These are phyloP conservation scores for Bruguiera parviflora DNA, from an alignment of 345 rosid species.

Conservation along the genomic window DNA sequence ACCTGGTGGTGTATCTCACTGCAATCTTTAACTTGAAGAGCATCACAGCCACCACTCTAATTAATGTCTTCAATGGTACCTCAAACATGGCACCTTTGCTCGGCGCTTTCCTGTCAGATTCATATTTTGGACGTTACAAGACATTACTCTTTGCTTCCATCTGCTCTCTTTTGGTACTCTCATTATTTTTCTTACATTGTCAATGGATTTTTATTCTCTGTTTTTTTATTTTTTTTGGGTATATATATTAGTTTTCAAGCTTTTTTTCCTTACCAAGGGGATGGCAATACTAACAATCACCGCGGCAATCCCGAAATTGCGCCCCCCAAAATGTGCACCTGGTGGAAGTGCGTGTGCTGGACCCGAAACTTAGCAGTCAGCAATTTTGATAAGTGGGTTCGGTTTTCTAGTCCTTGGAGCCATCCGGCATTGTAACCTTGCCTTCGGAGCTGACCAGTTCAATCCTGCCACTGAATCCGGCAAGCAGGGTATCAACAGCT, in stretches of 20 bases:
- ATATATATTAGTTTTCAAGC: no score
- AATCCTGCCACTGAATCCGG: neutral
- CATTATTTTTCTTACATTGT: neutral
- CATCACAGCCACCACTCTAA: neutral
- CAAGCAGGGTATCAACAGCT: neutral
- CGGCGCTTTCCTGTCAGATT: neutral
- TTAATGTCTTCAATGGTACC: neutral
- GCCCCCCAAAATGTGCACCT: no score
- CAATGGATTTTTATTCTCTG: neutral
- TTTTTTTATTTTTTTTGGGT: no score
- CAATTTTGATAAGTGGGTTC: neutral
- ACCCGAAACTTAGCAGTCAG: neutral
- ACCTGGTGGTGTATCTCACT: neutral
- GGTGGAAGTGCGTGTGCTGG: neutral
- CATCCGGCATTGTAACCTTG: neutral
- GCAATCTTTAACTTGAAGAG: neutral
- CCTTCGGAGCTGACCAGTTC: neutral
- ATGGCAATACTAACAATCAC: no score
- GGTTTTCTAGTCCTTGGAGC: neutral
- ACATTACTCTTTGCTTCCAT: neutral
- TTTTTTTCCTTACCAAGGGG: no score
- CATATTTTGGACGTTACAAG: neutral
- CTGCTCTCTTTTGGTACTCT: neutral
- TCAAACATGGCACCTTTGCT: neutral
- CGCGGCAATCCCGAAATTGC: no score